Conservation (phyloP, 495 filamentous ascomycete species). For the Immersiella caudata region DNA sequence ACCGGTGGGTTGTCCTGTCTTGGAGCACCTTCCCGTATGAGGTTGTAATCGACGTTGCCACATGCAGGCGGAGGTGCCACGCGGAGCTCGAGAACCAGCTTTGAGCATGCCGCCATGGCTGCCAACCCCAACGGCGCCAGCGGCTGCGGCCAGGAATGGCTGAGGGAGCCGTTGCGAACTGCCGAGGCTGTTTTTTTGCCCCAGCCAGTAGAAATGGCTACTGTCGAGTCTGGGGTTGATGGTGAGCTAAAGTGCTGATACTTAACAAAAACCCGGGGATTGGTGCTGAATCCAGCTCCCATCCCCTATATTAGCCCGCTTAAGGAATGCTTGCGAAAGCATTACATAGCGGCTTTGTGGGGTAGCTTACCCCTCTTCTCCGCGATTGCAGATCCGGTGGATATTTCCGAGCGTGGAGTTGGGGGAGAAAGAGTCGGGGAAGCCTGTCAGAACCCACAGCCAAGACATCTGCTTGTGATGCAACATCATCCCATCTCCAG, state of each 20-base stretch:
- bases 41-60: constrained; percentile 12
- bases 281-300: not conserved
- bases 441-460: not conserved
- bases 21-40: constrained; percentile 11
- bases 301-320: constrained; percentile 4
- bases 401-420: not conserved
- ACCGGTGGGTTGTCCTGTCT: not conserved
- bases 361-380: not conserved
- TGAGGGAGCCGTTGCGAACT: constrained; percentile 6
- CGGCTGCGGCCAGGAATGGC: not conserved
- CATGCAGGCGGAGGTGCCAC: constrained; percentile 8
- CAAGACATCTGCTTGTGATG: not conserved
- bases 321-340: constrained; percentile 21
- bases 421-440: constrained; percentile 4
- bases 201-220: not conserved
- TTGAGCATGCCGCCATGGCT: not conserved
- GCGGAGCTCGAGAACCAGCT: not conserved
- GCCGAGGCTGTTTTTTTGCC: constrained; percentile 4
- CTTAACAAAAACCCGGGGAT: constrained; percentile 4
- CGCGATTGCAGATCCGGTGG: constrained; percentile 2
- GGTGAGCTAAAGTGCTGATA: constrained; percentile 1
- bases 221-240: not conserved
- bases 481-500: not conserved
- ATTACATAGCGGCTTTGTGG: constrained; percentile 1
- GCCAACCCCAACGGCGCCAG: not conserved